Conservation (phyloP, 1,284 basidiomycete species). For the Ceratobasidium theobromae region DNA sequence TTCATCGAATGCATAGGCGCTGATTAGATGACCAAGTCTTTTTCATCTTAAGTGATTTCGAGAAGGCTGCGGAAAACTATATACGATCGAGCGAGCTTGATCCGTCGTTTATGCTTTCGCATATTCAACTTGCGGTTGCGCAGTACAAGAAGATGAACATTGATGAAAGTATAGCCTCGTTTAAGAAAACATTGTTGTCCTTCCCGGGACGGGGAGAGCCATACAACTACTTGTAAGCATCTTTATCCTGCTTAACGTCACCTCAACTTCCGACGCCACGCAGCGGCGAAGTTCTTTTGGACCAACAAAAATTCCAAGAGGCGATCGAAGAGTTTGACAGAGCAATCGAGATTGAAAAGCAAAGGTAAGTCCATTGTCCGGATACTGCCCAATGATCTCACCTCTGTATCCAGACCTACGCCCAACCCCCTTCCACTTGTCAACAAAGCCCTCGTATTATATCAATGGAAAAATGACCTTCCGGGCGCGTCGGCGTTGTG, state of each 20-base stretch:
- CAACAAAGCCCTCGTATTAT: slow-evolving; percentile 88
- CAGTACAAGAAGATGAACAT: slow-evolving; percentile 89
- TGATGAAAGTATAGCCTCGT: slow-evolving; percentile 83
- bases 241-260: neutral
- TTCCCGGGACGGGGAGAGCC: slow-evolving; percentile 87
- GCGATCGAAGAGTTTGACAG: slow-evolving; percentile 95
- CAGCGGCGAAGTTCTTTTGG: slow-evolving; percentile 93
- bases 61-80: slow-evolving; percentile 87
- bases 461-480: slow-evolving; percentile 95
- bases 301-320: slow-evolving; percentile 88
- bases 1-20: neutral
- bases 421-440: no score
- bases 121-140: slow-evolving; percentile 96
- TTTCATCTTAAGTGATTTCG: slow-evolving; percentile 94
- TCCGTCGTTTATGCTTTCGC: slow-evolving; percentile 85
- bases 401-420: neutral
- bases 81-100: slow-evolving; percentile 84
- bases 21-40: slow-evolving; percentile 61
- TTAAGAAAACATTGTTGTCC: slow-evolving; percentile 75
- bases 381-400: neutral
- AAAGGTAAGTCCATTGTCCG: slow-evolving; percentile 53
- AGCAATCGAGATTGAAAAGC: slow-evolving; percentile 85
- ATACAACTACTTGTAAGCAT: slow-evolving; percentile 84
- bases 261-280: slow-evolving; percentile 27
- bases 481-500: slow-evolving; percentile 82